Evolutionary conservation across 148 eudicot genomes (phyloP), one percentile per base, ranked within the genome.

Genomic region (Chenopodium quinoa): DNA sequence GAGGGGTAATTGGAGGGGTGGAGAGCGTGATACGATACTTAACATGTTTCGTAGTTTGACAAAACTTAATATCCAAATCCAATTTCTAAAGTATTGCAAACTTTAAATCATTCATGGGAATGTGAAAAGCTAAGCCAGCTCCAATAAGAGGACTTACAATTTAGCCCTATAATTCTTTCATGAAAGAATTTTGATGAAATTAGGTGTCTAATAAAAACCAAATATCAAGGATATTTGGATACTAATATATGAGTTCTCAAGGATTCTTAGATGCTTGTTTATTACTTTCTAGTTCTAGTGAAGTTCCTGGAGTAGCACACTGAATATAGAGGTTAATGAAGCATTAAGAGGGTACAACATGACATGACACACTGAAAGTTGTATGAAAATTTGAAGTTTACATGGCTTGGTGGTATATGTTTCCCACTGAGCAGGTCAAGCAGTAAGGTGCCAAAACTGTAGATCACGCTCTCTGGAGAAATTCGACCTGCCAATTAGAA

Each of bases 391-490:
- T 37, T 63, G 80, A 75, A 74, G 44, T 69, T 87, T 91, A 92
- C 97, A 88, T 92, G 97, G 88, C 93, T 91, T 62, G 97, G 97
- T 12, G 96, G 96, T 84, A 92, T 92, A 79, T 92, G 96, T 79
- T 92, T 92, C 66, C 96, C 96, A 68, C 93, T 92, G 83, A 92
- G 93, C 68, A 92, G 91, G 88, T 92, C 97, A 76, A 92, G 93
- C 84, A 92, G 83, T 56, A 92, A 84, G 82, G 97, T 91, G 80
- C 97, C 97, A 73, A 92, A 92, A 88, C 97, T 92, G 87, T 90
- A 92, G 63, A 92, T 85, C 46, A 92, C 93, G 83, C 97, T 92
- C 83, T 92, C 97, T 7, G 97, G 84, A 4, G 86, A 89, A 73
- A 92, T 92, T 84, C 92, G 83, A 78, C 97, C 97, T 92, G 97